Evolutionary conservation across 352 stramenopile species (phyloP).

Genomic region (Thalassiosira pacifica): DNA sequence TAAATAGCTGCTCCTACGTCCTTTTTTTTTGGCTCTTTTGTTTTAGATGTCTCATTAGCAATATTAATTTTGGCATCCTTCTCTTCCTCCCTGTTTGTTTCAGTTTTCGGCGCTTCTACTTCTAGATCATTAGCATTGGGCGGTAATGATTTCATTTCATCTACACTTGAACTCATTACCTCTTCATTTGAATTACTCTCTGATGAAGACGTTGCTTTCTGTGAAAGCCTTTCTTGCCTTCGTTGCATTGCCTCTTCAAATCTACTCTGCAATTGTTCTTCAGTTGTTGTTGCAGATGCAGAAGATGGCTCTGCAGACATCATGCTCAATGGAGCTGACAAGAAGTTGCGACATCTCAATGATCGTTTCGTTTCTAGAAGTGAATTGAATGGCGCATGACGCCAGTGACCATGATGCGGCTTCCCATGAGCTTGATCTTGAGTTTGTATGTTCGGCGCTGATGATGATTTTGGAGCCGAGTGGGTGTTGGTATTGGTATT

Average conservation of each 20-base stretch:
- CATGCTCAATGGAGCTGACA: no score
- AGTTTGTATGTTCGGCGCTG: no score
- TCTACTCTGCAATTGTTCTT: constrained; percentile 45
- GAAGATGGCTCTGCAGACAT: neutral
- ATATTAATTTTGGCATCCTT: neutral
- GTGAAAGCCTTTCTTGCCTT: constrained; percentile 31
- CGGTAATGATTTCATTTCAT: no score
- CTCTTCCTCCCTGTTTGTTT: neutral
- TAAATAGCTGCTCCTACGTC: neutral
- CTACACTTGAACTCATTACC: no score
- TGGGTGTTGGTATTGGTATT: no score
- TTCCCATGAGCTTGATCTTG: no score
- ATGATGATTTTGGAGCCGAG: no score
- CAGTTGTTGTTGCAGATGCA: neutral
- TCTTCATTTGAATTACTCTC: neutral
- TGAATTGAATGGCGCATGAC: no score
- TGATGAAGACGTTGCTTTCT: neutral
- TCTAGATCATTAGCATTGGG: no score
- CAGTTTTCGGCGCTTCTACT: neutral
- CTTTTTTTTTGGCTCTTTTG: neutral
- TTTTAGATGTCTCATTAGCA: neutral
- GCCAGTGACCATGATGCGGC: neutral
- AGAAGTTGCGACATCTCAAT: no score
- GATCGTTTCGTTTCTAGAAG: no score
- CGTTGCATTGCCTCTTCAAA: constrained; percentile 58